A percentile compares a stretch with the other conserved stretches of the same genome.
Conservation (phyloP, 805 yeast genomes). For the Metschnikowia bowlesiae region DNA sequence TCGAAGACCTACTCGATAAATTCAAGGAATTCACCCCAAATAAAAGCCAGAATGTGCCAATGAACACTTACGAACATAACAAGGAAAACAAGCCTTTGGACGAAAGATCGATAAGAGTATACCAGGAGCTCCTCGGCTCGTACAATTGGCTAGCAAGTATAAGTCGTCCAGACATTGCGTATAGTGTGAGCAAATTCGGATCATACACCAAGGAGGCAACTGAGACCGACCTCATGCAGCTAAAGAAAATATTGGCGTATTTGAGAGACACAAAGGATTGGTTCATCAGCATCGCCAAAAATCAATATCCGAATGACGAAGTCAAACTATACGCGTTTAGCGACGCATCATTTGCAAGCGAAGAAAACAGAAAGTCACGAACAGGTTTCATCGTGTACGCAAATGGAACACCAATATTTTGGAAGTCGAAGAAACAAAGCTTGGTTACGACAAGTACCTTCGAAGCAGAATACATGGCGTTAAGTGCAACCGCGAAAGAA, state of each 20-base stretch:
- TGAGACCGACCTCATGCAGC: neutral
- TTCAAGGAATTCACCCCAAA: neutral
- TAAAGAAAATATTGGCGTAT: neutral
- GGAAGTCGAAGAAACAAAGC: constrained; percentile 2
- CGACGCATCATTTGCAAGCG: constrained; percentile 4
- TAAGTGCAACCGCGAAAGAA: neutral
- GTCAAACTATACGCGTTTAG: constrained; percentile 1
- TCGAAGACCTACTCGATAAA: neutral
- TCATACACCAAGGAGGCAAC: neutral
- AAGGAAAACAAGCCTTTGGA: neutral
- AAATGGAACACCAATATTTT: neutral
- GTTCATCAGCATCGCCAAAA: neutral
- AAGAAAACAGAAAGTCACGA: constrained; percentile 1
- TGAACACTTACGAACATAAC: neutral
- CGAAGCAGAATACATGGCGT: neutral
- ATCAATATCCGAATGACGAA: neutral
- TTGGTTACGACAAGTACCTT: constrained; percentile 1
- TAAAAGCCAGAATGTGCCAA: neutral
- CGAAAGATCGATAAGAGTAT: neutral
- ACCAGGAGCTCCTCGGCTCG: neutral
- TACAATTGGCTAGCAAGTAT: neutral
- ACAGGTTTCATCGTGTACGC: neutral
- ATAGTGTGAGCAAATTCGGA: neutral
- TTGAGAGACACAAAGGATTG: neutral
- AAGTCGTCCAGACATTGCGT: neutral